A percentile compares a stretch with the other conserved stretches of the same genome.
Evolutionary conservation across 1,139 yeast species (phyloP).

Genomic region (Hemisphaericaspora xylofermentans): DNA sequence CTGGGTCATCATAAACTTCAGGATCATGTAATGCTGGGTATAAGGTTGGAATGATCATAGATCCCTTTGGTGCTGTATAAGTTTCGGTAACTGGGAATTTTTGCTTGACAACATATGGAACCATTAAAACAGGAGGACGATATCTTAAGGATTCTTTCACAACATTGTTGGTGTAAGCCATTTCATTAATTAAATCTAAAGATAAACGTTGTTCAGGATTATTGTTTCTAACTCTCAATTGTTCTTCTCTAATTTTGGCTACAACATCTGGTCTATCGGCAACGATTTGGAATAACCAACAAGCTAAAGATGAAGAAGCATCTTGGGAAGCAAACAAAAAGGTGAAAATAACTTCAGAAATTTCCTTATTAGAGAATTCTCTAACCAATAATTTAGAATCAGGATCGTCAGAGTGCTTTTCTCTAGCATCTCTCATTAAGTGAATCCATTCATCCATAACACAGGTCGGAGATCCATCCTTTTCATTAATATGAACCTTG

Average conservation of each 20-base stretch:
- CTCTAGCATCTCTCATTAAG: constrained; percentile 76
- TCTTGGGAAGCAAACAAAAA: constrained; percentile 97
- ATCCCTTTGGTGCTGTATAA: constrained; percentile 93
- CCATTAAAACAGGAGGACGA: constrained; percentile 98
- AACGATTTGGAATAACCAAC: constrained; percentile 95
- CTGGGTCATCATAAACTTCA: constrained; percentile 92
- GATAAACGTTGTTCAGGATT: constrained; percentile 63
- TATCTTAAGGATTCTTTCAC: constrained; percentile 90
- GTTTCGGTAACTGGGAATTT: constrained; percentile 76
- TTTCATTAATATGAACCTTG: constrained; percentile 66
- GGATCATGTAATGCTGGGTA: constrained; percentile 97
- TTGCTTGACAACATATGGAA: constrained; percentile 90
- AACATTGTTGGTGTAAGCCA: constrained; percentile 86
- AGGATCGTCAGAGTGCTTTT: constrained; percentile 43
- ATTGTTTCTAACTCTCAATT: constrained; percentile 74
- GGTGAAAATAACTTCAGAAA: constrained; percentile 93
- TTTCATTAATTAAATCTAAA: constrained; percentile 74
- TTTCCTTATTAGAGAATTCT: constrained; percentile 85
- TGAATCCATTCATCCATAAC: constrained; percentile 94
- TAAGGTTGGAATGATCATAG: constrained; percentile 93
- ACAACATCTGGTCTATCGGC: constrained; percentile 94
- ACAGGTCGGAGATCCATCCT: constrained; percentile 80
- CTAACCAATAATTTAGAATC: constrained; percentile 63
- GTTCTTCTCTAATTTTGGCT: constrained; percentile 86
- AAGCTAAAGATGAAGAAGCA: constrained; percentile 96